Evolutionary conservation across 345 rosid genomes (phyloP).

Genomic region (Hypericum androsaemum): DNA sequence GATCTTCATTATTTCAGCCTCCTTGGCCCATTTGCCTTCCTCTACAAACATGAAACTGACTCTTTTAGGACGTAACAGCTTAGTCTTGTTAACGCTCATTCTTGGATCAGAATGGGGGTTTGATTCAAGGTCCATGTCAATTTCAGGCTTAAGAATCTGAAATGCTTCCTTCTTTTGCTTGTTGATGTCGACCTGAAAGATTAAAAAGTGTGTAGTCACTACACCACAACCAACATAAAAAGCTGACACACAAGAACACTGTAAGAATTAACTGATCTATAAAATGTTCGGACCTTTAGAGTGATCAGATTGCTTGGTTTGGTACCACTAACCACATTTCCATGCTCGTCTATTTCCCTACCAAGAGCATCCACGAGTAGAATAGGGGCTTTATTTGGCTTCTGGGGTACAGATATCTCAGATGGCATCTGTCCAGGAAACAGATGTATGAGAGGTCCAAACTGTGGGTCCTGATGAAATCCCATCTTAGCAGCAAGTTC

Average conservation of each 20-base stretch:
- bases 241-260: not conserved
- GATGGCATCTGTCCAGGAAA: constrained; percentile 60
- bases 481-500: constrained; percentile 85
- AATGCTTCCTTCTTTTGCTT: constrained; percentile 94
- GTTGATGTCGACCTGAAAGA: constrained; percentile 84
- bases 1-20: constrained; percentile 71
- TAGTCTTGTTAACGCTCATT: constrained; percentile 77
- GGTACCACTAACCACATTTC: constrained; percentile 64
- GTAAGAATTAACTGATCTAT: not conserved
- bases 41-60: constrained; percentile 90
- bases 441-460: constrained; percentile 56
- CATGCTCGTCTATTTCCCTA: constrained; percentile 94
- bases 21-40: constrained; percentile 96
- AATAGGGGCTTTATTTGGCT: constrained; percentile 79
- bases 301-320: constrained; percentile 96
- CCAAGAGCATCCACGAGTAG: constrained; percentile 89
- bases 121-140: constrained; percentile 70
- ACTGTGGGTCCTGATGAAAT: constrained; percentile 67
- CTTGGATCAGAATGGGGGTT: constrained; percentile 71
- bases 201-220: not conserved
- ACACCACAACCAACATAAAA: not conserved
- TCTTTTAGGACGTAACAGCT: constrained; percentile 84
- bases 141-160: constrained; percentile 90
- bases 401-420: constrained; percentile 52
- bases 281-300: constrained; percentile 49